Conservation (phyloP, 108 stramenopile species). For the Craspedostauros australis region DNA sequence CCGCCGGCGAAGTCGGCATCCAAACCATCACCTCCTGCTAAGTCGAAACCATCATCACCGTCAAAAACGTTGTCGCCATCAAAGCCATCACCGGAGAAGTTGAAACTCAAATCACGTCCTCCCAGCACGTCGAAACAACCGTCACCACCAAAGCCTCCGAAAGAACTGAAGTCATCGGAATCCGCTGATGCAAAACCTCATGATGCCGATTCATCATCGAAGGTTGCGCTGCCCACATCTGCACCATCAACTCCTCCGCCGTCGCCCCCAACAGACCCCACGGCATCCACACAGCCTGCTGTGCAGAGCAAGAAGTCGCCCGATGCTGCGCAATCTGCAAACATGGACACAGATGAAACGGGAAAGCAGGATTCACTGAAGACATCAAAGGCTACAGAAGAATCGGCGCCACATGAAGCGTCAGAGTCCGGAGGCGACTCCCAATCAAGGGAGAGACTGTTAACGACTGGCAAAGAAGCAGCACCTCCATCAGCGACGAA, state of each 20-base stretch:
- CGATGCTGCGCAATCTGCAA: neutral
- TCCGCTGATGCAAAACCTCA: neutral
- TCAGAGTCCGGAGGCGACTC: neutral
- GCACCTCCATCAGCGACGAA: neutral
- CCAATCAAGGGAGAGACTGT: too few relatives aligned
- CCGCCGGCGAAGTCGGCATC: neutral
- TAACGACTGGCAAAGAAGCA: neutral
- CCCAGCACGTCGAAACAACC: neutral
- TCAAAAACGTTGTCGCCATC: neutral
- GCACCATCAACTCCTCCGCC: too few relatives aligned
- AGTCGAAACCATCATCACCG: neutral
- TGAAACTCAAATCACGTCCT: neutral
- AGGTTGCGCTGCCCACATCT: neutral
- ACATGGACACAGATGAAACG: neutral
- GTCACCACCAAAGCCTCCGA: neutral
- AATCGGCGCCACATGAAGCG: neutral
- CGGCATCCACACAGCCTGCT: too few relatives aligned
- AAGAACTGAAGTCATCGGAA: neutral
- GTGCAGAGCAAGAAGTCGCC: neutral
- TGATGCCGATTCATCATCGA: neutral
- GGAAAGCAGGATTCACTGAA: conserved; percentile 6
- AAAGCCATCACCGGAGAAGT: neutral
- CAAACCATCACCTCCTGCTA: too few relatives aligned
- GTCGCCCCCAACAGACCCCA: too few relatives aligned
- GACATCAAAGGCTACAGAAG: neutral